Conservation (phyloP, 805 yeast species). For the Suhomyces canberraensis region DNA sequence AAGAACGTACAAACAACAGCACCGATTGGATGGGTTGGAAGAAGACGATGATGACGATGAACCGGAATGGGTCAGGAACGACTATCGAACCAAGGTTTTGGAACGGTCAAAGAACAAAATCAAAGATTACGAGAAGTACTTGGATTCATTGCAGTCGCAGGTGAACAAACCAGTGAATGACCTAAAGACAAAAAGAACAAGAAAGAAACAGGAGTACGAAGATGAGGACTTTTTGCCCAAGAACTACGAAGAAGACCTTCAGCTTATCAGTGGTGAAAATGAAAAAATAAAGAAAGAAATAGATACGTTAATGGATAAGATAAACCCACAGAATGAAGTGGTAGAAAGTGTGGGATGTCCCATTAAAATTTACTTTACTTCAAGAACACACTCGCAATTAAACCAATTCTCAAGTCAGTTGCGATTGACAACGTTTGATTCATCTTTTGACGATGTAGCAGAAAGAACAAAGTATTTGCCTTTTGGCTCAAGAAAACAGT, state of each 20-base stretch:
- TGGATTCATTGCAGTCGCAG: constrained; percentile 28
- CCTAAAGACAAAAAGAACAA: constrained; percentile 7
- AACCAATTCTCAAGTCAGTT: constrained; percentile 77
- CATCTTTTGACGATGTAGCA: constrained; percentile 45
- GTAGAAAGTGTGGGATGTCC: constrained; percentile 28
- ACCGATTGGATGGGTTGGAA: constrained; percentile 3
- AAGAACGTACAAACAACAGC: constrained; percentile 43
- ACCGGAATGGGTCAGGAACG: constrained; percentile 65
- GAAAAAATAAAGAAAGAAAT: constrained; percentile 46
- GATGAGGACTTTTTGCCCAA: constrained; percentile 26
- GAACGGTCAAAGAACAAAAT: constrained; percentile 24
- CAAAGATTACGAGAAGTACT: constrained; percentile 39
- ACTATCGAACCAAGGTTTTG: constrained; percentile 29
- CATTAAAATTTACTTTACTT: constrained; percentile 59
- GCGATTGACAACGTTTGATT: constrained; percentile 56
- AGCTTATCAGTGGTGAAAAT: constrained; percentile 21
- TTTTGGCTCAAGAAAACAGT: constrained; percentile 78
- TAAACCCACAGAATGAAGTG: constrained; percentile 14
- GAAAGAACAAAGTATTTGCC: constrained; percentile 70
- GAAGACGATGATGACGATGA: constrained; percentile 47
- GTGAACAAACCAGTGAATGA: constrained; percentile 16
- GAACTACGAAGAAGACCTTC: constrained; percentile 29
- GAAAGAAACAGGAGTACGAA: constrained; percentile 5
- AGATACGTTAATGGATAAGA: constrained; percentile 41
- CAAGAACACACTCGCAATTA: constrained; percentile 89